Percentiles rank a stretch among this genome's conserved stretches.
These are phyloP conservation scores for Lophiotrema nucula DNA, from an alignment of 495 filamentous ascomycete species.

Conservation along the genomic window DNA sequence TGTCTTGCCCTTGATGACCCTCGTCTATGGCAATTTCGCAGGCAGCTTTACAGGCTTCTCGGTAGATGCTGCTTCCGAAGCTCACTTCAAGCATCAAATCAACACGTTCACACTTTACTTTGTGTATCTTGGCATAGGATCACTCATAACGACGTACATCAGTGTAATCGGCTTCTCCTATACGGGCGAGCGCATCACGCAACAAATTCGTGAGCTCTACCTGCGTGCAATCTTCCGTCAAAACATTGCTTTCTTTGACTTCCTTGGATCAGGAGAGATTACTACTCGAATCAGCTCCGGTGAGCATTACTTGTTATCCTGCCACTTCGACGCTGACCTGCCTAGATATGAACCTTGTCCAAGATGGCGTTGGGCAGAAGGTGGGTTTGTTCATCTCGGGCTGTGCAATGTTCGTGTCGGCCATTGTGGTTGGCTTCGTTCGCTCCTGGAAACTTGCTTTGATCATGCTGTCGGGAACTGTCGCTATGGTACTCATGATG, in stretches of 20 bases:
- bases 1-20: slow-evolving; percentile 33
- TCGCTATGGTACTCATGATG: slow-evolving; percentile 73
- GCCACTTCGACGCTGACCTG: slow-evolving; percentile 10
- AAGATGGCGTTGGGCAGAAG: slow-evolving; percentile 48
- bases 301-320: neutral
- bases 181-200: slow-evolving; percentile 82
- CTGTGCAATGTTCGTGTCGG: slow-evolving; percentile 37
- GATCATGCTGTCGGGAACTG: slow-evolving; percentile 74
- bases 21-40: slow-evolving; percentile 31
- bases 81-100: slow-evolving; percentile 27
- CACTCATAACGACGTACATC: slow-evolving; percentile 79
- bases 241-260: slow-evolving; percentile 92
- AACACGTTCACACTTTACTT: slow-evolving; percentile 69
- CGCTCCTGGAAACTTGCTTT: slow-evolving; percentile 54
- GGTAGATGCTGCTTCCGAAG: neutral
- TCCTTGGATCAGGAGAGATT: slow-evolving; percentile 86
- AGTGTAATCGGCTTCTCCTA: slow-evolving; percentile 90
- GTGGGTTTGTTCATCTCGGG: slow-evolving; percentile 36
- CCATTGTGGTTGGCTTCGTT: slow-evolving; percentile 40
- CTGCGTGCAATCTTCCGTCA: slow-evolving; percentile 79
- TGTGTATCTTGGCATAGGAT: slow-evolving; percentile 79
- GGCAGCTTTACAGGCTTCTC: slow-evolving; percentile 26
- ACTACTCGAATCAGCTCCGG: slow-evolving; percentile 82
- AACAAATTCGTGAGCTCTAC: slow-evolving; percentile 82
- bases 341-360: slow-evolving; percentile 60